Conservation (phyloP, 1,139 yeast species). For the Zygosaccharomyces sapae region DNA sequence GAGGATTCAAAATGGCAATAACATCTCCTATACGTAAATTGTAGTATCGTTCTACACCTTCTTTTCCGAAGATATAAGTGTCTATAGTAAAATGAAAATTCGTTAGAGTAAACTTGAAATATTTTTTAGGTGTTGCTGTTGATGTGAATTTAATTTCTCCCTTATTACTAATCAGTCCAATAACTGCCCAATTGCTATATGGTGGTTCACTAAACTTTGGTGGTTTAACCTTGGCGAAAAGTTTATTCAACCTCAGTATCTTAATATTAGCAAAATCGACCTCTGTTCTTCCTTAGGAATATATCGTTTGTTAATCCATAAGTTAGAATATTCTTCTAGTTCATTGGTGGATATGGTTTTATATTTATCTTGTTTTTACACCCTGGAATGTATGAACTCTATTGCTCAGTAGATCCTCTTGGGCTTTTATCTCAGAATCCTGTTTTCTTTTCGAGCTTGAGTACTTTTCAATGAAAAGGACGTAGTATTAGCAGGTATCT, state of each 20-base stretch:
- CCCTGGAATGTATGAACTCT: constrained; percentile 39
- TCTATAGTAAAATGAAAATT: constrained; percentile 59
- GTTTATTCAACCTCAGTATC: constrained; percentile 51
- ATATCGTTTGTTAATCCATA: constrained; percentile 45
- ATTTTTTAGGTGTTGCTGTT: constrained; percentile 47
- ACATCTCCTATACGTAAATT: constrained; percentile 71
- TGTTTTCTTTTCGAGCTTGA: constrained; percentile 26
- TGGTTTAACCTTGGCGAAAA: constrained; percentile 60
- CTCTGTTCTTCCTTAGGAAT: constrained; percentile 39
- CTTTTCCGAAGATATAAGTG: constrained; percentile 56
- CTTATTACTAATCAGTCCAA: constrained; percentile 64
- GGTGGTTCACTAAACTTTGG: constrained; percentile 68
- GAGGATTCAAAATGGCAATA: constrained; percentile 72
- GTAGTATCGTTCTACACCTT: constrained; percentile 67
- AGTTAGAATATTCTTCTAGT: constrained; percentile 38
- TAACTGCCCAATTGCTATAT: constrained; percentile 68
- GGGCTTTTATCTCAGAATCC: constrained; percentile 19
- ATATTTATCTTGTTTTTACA: constrained; percentile 18
- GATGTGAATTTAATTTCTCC: constrained; percentile 48
- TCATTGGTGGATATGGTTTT: constrained; percentile 35
- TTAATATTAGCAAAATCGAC: constrained; percentile 45
- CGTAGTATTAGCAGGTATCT: constrained; percentile 23
- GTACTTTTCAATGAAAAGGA: constrained; percentile 37
- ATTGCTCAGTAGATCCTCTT: constrained; percentile 30
- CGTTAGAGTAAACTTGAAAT: constrained; percentile 59